Percentiles rank a stretch among this genome's conserved stretches.
These are phyloP conservation scores for Suillus discolor DNA, from an alignment of 768 basidiomycete species.

Conservation along the genomic window DNA sequence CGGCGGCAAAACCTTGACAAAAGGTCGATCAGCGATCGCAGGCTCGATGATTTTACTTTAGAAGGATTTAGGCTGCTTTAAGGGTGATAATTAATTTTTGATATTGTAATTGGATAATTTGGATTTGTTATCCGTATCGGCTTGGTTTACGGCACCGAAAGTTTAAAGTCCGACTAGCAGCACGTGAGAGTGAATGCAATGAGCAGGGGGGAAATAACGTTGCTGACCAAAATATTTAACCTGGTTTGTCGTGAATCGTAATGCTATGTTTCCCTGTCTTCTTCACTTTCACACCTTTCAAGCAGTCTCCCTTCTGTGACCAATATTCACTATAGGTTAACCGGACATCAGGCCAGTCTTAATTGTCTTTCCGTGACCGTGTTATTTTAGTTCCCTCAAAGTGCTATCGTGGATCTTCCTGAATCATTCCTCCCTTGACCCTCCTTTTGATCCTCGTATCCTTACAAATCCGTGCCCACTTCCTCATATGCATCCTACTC, in stretches of 20 bases:
- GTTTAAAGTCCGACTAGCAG: not conserved
- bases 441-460: constrained; percentile 5
- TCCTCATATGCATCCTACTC: constrained; percentile 21
- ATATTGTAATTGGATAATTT: too few relatives aligned
- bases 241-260: not conserved
- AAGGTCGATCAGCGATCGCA: constrained; percentile 7
- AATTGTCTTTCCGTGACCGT: not conserved
- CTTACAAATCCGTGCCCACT: not conserved
- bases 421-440: constrained; percentile 4
- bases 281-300: constrained; percentile 7
- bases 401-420: constrained; percentile 15
- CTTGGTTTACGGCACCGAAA: not conserved
- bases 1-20: constrained; percentile 2
- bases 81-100: not conserved
- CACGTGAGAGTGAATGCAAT: not conserved
- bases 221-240: constrained; percentile 8
- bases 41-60: not conserved
- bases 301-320: not conserved
- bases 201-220: constrained; percentile 2
- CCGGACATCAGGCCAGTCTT: not conserved
- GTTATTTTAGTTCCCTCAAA: constrained; percentile 21
- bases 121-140: not conserved
- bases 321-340: not conserved
- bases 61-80: not conserved
- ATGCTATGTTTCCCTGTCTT: not conserved